phyloP scores from a whole-genome alignment of 176 grass and related monocot species.

The Puccinellia tenuiflora region DNA sequence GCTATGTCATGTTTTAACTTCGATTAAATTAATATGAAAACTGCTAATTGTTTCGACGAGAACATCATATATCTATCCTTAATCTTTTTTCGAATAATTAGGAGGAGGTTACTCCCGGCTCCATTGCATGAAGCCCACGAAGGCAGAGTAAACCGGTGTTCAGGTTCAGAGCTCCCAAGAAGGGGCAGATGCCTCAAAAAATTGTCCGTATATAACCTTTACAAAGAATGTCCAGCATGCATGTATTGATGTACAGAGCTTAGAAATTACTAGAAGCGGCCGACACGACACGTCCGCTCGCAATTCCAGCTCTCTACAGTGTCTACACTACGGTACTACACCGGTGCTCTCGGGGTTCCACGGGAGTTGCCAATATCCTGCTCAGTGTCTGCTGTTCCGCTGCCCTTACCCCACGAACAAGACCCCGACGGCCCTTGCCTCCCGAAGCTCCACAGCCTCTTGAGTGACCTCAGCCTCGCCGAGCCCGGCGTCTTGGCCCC shows the following conservation, averaged over 20 bases:
- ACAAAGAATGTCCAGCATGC: background rate
- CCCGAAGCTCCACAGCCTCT: constrained; percentile 37
- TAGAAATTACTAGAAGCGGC: background rate
- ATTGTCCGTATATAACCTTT: background rate
- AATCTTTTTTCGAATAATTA: no score
- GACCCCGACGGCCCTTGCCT: constrained; percentile 16
- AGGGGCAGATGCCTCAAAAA: no score
- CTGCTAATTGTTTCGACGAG: no score
- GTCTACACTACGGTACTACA: no score
- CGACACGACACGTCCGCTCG: background rate
- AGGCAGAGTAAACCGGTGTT: no score
- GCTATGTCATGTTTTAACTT: no score
- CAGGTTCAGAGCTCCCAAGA: no score
- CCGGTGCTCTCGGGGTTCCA: background rate
- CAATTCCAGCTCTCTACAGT: background rate
- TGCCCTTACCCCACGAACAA: background rate
- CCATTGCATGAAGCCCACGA: no score
- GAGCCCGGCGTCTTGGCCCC: constrained; percentile 8
- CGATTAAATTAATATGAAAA: no score
- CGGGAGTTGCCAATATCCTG: background rate
- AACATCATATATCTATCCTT: no score
- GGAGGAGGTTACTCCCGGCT: no score
- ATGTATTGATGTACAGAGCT: background rate
- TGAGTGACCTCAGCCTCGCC: constrained; percentile 15
- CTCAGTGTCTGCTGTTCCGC: background rate